These are phyloP conservation scores for Phoma herbarum DNA, from an alignment of 2,329 filamentous ascomycete genomes.

Conservation along the genomic window DNA sequence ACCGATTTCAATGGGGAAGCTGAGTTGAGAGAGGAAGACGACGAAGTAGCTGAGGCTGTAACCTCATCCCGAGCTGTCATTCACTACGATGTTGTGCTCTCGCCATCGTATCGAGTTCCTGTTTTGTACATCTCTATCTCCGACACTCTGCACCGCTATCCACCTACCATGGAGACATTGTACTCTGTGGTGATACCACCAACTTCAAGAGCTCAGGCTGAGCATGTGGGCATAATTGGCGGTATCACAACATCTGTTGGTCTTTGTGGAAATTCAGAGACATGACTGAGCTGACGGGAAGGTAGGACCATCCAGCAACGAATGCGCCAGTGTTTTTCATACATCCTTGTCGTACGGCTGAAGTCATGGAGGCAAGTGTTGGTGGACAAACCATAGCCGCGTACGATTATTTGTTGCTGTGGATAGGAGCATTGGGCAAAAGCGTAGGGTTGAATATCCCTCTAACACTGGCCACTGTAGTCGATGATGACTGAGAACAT, in stretches of 20 bases:
- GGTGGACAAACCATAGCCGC: slow-evolving; percentile 48
- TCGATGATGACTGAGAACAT: background rate
- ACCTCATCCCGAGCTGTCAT: slow-evolving; percentile 13
- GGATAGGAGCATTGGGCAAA: slow-evolving; percentile 87
- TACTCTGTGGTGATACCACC: slow-evolving; percentile 50
- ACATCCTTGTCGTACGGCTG: slow-evolving; percentile 88
- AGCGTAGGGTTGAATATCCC: slow-evolving; percentile 82
- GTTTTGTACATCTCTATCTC: slow-evolving; percentile 54
- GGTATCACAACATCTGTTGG: slow-evolving; percentile 50
- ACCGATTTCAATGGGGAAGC: background rate
- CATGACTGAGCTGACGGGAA: slow-evolving; percentile 4
- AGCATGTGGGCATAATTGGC: slow-evolving; percentile 50
- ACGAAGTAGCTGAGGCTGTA: slow-evolving; percentile 14
- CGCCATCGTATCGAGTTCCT: slow-evolving; percentile 56
- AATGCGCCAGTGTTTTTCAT: slow-evolving; percentile 85
- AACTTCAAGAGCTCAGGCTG: slow-evolving; percentile 43
- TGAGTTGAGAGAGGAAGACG: slow-evolving; percentile 33
- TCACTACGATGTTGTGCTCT: slow-evolving; percentile 56
- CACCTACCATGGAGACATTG: slow-evolving; percentile 45
- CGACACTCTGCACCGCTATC: slow-evolving; percentile 39
- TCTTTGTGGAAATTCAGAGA: background rate
- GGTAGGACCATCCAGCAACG: slow-evolving; percentile 81
- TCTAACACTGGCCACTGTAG: slow-evolving; percentile 63
- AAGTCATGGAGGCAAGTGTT: slow-evolving; percentile 72
- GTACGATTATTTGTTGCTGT: slow-evolving; percentile 80